These are phyloP conservation scores for Linaria vulgaris DNA, from an alignment of 257 asterid genomes.

Conservation along the genomic window DNA sequence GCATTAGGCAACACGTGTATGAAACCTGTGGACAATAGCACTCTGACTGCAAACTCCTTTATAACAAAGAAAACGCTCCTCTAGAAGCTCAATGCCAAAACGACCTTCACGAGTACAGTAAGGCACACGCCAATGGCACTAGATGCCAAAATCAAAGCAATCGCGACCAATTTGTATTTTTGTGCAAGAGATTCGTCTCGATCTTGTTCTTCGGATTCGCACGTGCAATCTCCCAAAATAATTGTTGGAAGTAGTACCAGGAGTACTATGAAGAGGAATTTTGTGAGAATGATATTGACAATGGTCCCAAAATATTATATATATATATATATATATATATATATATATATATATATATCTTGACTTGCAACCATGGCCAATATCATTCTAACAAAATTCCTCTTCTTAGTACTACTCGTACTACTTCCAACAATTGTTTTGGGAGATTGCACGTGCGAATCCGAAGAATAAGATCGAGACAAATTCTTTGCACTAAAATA, in stretches of 20 bases:
- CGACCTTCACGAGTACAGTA: constrained; percentile 32
- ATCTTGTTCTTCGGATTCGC: constrained; percentile 33
- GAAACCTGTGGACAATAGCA: constrained; percentile 52
- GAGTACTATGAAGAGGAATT: constrained; percentile 1
- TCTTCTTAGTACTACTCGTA: not conserved
- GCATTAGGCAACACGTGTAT: constrained; percentile 53
- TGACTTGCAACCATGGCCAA: too few species aligned
- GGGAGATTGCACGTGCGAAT: constrained; percentile 44
- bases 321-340: too few species aligned
- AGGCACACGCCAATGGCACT: constrained; percentile 43
- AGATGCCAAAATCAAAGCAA: constrained; percentile 43
- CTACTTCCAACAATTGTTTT: constrained; percentile 22
- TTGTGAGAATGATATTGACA: not conserved
- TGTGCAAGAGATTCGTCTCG: constrained; percentile 33
- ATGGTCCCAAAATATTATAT: too few species aligned
- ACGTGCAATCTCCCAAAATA: constrained; percentile 37
- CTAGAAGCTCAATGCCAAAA: constrained; percentile 47
- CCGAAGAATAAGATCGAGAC: constrained; percentile 29
- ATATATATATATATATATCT: too few species aligned
- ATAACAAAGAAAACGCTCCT: constrained; percentile 41
- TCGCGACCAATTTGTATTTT: constrained; percentile 39
- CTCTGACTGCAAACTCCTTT: constrained; percentile 64
- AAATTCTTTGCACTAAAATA: constrained; percentile 34
- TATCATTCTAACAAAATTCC: not conserved
- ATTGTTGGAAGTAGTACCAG: constrained; percentile 11